These are phyloP conservation scores for Flaveria brownii DNA, from an alignment of 129 eudicot species.

Conservation along the genomic window DNA sequence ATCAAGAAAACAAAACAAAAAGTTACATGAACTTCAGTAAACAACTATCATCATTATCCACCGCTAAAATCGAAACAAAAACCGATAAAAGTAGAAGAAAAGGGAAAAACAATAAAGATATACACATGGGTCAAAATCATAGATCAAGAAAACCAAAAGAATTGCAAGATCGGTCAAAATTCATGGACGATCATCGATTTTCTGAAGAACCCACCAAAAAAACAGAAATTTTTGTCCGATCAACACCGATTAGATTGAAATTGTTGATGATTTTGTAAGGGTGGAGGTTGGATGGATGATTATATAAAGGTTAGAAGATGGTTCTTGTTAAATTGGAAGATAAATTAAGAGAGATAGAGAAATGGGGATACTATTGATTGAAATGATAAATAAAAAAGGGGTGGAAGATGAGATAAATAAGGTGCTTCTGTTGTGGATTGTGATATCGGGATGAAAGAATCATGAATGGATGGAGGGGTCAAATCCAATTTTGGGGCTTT, in stretches of 20 bases:
- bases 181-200: constrained; percentile 32
- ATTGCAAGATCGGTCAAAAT: constrained; percentile 48
- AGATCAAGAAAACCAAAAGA: constrained; percentile 39
- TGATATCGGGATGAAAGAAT: constrained; percentile 22
- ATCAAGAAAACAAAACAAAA: constrained; percentile 38
- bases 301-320: background rate
- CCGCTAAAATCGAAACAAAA: no score
- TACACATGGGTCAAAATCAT: constrained; percentile 19
- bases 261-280: constrained; percentile 17
- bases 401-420: constrained; percentile 40
- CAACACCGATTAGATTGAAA: constrained; percentile 22
- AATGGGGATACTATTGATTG: constrained; percentile 14
- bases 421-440: constrained; percentile 25
- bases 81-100: no score
- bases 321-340: constrained; percentile 14
- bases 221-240: constrained; percentile 39
- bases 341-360: constrained; percentile 26
- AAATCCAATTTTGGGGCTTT: constrained; percentile 36
- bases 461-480: constrained; percentile 28
- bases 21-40: no score
- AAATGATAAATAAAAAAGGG: constrained; percentile 26
- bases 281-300: constrained; percentile 33
- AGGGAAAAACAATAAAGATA: constrained; percentile 31
- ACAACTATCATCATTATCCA: no score
- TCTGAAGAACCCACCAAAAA: constrained; percentile 28